A percentile compares a stretch with the other conserved stretches of the same genome.
Evolutionary conservation across 345 rosid genomes (phyloP).

Genomic region (Ailanthus altissimus): DNA sequence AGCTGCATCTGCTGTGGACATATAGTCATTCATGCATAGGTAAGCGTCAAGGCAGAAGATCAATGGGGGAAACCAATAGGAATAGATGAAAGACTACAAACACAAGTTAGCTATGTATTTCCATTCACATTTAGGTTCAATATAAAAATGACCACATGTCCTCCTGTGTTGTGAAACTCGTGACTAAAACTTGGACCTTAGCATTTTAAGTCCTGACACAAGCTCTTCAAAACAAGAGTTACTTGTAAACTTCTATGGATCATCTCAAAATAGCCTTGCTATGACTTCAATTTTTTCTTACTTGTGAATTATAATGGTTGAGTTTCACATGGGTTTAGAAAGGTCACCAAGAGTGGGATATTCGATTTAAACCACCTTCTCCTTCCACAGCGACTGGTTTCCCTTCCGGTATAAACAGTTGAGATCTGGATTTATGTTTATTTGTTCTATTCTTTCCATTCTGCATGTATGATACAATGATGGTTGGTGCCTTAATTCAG

Average conservation of each 20-base stretch:
- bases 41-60: neutral
- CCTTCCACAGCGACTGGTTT: neutral
- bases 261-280: neutral
- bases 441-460: neutral
- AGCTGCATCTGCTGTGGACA: neutral
- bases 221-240: neutral
- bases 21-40: neutral
- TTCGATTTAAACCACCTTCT: neutral
- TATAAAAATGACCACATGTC: neutral
- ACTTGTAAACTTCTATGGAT: neutral
- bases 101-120: neutral
- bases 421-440: neutral
- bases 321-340: neutral
- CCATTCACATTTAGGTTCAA: neutral
- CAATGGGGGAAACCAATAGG: neutral
- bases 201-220: neutral
- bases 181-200: neutral
- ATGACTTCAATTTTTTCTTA: neutral
- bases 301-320: neutral
- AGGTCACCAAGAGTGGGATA: neutral
- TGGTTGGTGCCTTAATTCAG: constrained; percentile 4
- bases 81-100: neutral
- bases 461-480: neutral
- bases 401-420: neutral
- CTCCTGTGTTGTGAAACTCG: neutral